phyloP scores from a whole-genome alignment of 164 flowering plant genomes.

The Protea cynaroides region DNA sequence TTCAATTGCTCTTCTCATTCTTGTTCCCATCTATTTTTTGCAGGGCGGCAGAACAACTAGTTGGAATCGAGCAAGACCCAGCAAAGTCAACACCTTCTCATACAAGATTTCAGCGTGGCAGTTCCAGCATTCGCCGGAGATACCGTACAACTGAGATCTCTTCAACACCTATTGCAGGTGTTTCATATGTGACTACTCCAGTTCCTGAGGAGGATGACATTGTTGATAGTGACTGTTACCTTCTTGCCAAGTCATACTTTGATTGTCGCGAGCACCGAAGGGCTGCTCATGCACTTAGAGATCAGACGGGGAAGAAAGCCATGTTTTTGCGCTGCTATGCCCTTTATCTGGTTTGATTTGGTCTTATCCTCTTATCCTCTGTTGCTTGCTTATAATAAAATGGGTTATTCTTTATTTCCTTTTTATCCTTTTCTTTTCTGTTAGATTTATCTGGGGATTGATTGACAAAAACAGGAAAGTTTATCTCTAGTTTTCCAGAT shows the following conservation, averaged over 20 bases:
- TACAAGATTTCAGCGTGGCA: slow-evolving; percentile 76
- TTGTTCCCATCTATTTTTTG: neutral
- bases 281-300: slow-evolving; percentile 88
- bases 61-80: slow-evolving; percentile 92
- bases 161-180: slow-evolving; percentile 61
- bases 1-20: too few species aligned
- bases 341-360: slow-evolving; percentile 66
- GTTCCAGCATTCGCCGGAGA: slow-evolving; percentile 74
- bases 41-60: slow-evolving; percentile 95
- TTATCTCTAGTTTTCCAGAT: too few species aligned
- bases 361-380: neutral
- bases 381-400: too few species aligned
- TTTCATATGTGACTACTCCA: slow-evolving; percentile 61
- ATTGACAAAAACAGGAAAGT: neutral
- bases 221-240: slow-evolving; percentile 59
- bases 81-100: slow-evolving; percentile 73
- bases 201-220: slow-evolving; percentile 59
- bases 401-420: too few species aligned
- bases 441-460: neutral
- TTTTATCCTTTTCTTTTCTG: too few species aligned
- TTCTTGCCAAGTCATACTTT: slow-evolving; percentile 83
- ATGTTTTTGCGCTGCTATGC: slow-evolving; percentile 88
- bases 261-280: slow-evolving; percentile 84
- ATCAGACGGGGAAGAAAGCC: slow-evolving; percentile 74
- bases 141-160: slow-evolving; percentile 44